Base-by-base conservation (phyloP, 2,329 filamentous ascomycete species). In the Xylariales sp. region DNA sequence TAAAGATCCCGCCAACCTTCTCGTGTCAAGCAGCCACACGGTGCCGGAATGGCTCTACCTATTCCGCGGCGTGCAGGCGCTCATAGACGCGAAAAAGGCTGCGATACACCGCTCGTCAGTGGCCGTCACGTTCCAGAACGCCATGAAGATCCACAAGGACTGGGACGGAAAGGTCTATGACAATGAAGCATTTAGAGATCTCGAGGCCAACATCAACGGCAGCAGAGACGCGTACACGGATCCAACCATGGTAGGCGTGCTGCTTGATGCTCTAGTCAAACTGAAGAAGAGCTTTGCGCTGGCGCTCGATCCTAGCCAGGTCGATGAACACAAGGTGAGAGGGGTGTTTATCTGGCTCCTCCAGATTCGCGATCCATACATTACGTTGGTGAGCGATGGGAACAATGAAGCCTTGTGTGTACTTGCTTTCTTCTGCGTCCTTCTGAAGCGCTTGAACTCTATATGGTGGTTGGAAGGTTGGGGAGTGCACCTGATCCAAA, bases 381-480 rank as follows among this genome's bases (percentile, higher is more conserved):
- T 38, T 19, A 20, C 21, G 11, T 20, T 38, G 17, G 36, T 38
- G 3, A 14, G 28, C 13, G 18, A 21, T 11, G 28, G 18, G 3
- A 19, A 38, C 17, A 32, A 5, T 12, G 36, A 38, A 29, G 36
- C 36, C 2, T 29, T 38, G 13, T 38, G 36, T 20, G 14, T 38
- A 4, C 28, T 38, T 13, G 36, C 28, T n/a, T 38, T 24, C 15
- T 38, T 38, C 25, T 38, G 27, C n/a, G 18, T 38, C 6, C 19
- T 38, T 17, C 13, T 38, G 8, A n/a, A 20, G 15, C 28, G 36
- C 7, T n/a, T 31, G 13, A 29, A 38, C 13, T 38, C 13, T 31
- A 15, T 21, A 19, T 38, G 36, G 36, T 32, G 29, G 28, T 17
- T 38, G 10, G 36, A 38, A 12, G 28, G 28, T 12, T 38, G 36